These are phyloP conservation scores for Allantophomopsis lycopodina DNA, from an alignment of 2,329 filamentous ascomycete species.

Conservation along the genomic window DNA sequence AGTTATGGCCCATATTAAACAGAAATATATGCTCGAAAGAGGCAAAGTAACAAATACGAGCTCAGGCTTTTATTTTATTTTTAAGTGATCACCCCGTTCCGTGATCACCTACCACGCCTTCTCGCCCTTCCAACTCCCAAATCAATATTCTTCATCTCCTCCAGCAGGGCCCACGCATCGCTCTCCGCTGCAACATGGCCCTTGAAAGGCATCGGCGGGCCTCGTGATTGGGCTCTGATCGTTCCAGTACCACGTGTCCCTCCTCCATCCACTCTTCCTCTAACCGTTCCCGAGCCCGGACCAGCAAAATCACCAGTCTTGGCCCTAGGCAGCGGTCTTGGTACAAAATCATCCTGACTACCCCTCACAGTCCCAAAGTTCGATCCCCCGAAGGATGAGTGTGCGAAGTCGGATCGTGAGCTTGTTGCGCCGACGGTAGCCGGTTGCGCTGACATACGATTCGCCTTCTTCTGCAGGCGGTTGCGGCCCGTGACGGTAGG, in stretches of 20 bases:
- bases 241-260: slow-evolving; percentile 1
- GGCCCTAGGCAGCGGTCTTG: slow-evolving; percentile 11
- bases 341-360: slow-evolving; percentile 12
- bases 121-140: slow-evolving; percentile 40
- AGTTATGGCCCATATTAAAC: too few species aligned
- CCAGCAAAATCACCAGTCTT: slow-evolving; percentile 13
- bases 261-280: slow-evolving; percentile 11
- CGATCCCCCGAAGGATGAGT: slow-evolving; percentile 7
- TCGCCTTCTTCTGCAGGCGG: slow-evolving; percentile 49
- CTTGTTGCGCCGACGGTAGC: slow-evolving; percentile 10
- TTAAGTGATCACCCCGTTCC: too few species aligned
- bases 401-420: slow-evolving; percentile 14
- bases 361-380: too few species aligned
- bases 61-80: too few species aligned
- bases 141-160: slow-evolving; percentile 58
- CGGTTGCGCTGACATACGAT: slow-evolving; percentile 8
- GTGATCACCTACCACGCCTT: slow-evolving; percentile 6
- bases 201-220: slow-evolving; percentile 15
- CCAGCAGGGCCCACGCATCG: slow-evolving; percentile 44
- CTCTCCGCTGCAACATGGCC: slow-evolving; percentile 16
- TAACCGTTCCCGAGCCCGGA: slow-evolving; percentile 1
- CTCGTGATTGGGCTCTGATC: slow-evolving; percentile 22
- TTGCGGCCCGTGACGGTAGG: slow-evolving; percentile 31
- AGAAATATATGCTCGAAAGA: too few species aligned
- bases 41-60: too few species aligned